phyloP scores from a whole-genome alignment of 169 alveolate species.

The Cryptosporidium tyzzeri region DNA sequence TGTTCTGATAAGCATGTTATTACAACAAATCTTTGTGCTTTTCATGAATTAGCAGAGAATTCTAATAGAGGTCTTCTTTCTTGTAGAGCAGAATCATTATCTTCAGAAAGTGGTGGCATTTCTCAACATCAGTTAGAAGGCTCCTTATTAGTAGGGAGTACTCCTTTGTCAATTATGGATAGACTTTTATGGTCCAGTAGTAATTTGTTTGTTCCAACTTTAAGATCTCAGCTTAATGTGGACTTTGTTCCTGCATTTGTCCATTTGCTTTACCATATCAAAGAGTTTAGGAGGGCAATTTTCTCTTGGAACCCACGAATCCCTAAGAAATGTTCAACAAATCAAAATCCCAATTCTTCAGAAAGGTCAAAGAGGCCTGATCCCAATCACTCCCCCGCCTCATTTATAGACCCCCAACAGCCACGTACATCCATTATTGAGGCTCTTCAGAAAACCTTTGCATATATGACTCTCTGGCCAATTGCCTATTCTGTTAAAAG shows the following conservation, averaged over 20 bases:
- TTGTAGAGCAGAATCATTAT: constrained; percentile 14
- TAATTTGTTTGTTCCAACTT: constrained; percentile 81
- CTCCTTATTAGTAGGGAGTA: background rate
- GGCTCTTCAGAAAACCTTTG: constrained; percentile 88
- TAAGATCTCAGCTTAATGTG: constrained; percentile 81
- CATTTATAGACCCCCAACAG: background rate
- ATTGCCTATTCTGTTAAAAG: constrained; percentile 79
- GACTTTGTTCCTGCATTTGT: constrained; percentile 82
- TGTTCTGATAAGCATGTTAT: background rate
- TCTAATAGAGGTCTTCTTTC: constrained; percentile 4
- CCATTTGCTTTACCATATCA: constrained; percentile 82
- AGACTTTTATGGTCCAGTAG: constrained; percentile 75
- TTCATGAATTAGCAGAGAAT: constrained; percentile 65
- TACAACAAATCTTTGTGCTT: constrained; percentile 22
- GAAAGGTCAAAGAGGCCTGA: constrained; percentile 48
- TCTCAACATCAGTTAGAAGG: constrained; percentile 49
- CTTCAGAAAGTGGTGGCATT: constrained; percentile 56
- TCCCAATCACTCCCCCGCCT: background rate
- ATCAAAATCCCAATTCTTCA: background rate
- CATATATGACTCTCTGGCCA: constrained; percentile 89
- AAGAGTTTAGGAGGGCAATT: constrained; percentile 85
- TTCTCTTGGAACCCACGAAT: constrained; percentile 66
- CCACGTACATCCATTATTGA: constrained; percentile 78
- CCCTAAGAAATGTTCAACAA: background rate
- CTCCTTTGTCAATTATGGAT: constrained; percentile 56